phyloP scores from a whole-genome alignment of 2,329 filamentous ascomycete genomes.

The Apiospora malaysiana region DNA sequence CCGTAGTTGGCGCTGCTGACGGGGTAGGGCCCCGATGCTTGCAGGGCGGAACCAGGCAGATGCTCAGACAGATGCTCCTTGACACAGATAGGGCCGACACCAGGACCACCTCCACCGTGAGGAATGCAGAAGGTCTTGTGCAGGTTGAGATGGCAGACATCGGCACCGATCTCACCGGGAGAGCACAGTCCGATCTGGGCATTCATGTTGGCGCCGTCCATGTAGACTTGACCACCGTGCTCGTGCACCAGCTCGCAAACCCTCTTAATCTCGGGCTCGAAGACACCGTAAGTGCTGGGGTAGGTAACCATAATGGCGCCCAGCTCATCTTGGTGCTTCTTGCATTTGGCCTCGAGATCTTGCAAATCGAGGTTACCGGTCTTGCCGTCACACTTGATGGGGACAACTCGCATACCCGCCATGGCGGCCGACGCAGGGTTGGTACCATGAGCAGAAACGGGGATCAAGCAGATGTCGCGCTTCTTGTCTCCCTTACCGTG shows the following conservation, averaged over 20 bases:
- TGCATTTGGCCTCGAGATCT: slow-evolving; percentile 86
- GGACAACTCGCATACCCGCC: slow-evolving; percentile 93
- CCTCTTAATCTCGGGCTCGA: slow-evolving; percentile 86
- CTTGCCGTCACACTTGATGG: slow-evolving; percentile 85
- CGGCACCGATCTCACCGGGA: slow-evolving; percentile 91
- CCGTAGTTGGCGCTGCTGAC: slow-evolving; percentile 86
- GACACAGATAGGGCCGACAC: slow-evolving; percentile 92
- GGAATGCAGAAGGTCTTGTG: slow-evolving; percentile 99
- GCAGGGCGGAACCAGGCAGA: slow-evolving; percentile 62
- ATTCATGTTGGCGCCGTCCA: slow-evolving; percentile 99
- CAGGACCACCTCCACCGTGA: slow-evolving; percentile 91
- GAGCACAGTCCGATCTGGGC: slow-evolving; percentile 96
- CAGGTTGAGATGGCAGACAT: slow-evolving; percentile 95
- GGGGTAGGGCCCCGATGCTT: slow-evolving; percentile 62
- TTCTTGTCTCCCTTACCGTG: slow-evolving; percentile 67
- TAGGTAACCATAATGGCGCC: slow-evolving; percentile 98
- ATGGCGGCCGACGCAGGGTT: slow-evolving; percentile 95
- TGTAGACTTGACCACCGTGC: slow-evolving; percentile 92
- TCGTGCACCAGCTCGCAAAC: slow-evolving; percentile 86
- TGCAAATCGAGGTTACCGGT: slow-evolving; percentile 89
- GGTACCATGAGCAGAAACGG: slow-evolving; percentile 92
- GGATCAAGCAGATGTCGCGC: slow-evolving; percentile 92
- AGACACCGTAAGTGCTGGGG: slow-evolving; percentile 92
- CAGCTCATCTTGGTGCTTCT: slow-evolving; percentile 84
- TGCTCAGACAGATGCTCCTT: slow-evolving; percentile 79